These are phyloP conservation scores for Phytophthora pistaciae DNA, from an alignment of 352 stramenopile species.

Conservation along the genomic window DNA sequence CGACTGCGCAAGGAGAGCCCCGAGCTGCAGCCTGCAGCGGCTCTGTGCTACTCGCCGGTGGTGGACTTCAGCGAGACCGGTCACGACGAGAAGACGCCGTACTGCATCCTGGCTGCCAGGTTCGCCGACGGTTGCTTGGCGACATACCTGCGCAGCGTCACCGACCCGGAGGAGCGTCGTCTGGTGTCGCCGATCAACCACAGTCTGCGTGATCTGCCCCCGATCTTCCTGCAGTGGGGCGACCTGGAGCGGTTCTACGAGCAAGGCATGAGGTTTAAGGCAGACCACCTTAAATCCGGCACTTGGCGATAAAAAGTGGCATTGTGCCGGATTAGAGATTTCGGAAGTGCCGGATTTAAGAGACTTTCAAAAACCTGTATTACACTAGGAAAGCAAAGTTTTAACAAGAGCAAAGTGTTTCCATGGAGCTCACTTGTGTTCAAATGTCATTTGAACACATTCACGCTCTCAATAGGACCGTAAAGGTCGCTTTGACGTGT, in stretches of 20 bases:
- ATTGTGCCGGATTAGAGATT: too few species aligned
- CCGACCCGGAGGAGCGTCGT: constrained; percentile 25
- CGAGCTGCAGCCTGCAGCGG: constrained; percentile 25
- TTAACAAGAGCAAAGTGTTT: too few species aligned
- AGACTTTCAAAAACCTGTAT: too few species aligned
- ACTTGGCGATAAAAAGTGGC: too few species aligned
- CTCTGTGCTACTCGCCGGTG: constrained; percentile 35
- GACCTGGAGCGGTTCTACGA: constrained; percentile 38
- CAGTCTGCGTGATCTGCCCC: constrained; percentile 38
- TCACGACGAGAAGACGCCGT: constrained; percentile 31
- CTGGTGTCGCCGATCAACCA: constrained; percentile 45
- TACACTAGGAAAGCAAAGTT: too few species aligned
- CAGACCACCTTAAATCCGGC: too few species aligned
- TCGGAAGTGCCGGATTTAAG: too few species aligned
- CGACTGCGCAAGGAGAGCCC: constrained; percentile 30
- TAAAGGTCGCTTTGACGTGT: too few species aligned
- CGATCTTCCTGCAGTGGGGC: constrained; percentile 46
- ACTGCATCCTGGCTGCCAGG: constrained; percentile 32
- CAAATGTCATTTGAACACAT: too few species aligned
- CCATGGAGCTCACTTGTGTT: too few species aligned
- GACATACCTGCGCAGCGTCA: constrained; percentile 25
- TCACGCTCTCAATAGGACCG: too few species aligned
- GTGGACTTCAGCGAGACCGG: constrained; percentile 31
- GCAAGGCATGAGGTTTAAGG: constrained; percentile 38
- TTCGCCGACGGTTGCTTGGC: constrained; percentile 33